Percentiles rank a stretch among this genome's conserved stretches.
These are phyloP conservation scores for Pulicaria dysenterica DNA, from an alignment of 129 eudicot species.

Conservation along the genomic window DNA sequence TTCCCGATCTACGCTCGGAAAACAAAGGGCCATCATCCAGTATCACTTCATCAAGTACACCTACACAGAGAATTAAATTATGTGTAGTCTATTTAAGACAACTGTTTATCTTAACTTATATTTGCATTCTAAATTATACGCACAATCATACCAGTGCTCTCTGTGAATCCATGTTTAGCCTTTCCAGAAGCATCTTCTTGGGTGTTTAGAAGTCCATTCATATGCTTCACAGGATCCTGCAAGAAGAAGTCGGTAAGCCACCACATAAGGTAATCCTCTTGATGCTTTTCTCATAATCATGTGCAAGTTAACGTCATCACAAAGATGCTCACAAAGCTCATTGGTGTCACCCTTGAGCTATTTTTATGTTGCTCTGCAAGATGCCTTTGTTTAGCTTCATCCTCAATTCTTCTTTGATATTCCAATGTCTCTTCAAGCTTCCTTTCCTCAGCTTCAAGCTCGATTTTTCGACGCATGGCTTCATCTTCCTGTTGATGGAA, in stretches of 20 bases:
- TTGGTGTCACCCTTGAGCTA: conserved; percentile 30
- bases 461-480: conserved; percentile 52
- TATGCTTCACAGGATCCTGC: conserved; percentile 48
- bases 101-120: background rate
- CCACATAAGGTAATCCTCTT: conserved; percentile 23
- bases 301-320: conserved; percentile 13
- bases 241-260: conserved; percentile 23
- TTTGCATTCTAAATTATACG: conserved; percentile 5
- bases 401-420: conserved; percentile 84
- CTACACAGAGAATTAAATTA: conserved; percentile 37
- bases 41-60: conserved; percentile 41
- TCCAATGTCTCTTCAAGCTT: conserved; percentile 98
- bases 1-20: conserved; percentile 58
- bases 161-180: conserved; percentile 23
- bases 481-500: conserved; percentile 64
- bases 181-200: conserved; percentile 30
- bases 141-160: conserved; percentile 39
- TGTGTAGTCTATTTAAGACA: conserved; percentile 12
- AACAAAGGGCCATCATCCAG: conserved; percentile 43
- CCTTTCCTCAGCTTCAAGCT: conserved; percentile 97
- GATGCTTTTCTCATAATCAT: background rate
- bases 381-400: conserved; percentile 91
- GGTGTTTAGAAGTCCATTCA: conserved; percentile 40
- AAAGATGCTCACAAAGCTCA: conserved; percentile 26
- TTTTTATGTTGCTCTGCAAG: conserved; percentile 71